Base-by-base conservation (phyloP, 2,329 filamentous ascomycete genomes). In the Ramichloridium luteum region DNA sequence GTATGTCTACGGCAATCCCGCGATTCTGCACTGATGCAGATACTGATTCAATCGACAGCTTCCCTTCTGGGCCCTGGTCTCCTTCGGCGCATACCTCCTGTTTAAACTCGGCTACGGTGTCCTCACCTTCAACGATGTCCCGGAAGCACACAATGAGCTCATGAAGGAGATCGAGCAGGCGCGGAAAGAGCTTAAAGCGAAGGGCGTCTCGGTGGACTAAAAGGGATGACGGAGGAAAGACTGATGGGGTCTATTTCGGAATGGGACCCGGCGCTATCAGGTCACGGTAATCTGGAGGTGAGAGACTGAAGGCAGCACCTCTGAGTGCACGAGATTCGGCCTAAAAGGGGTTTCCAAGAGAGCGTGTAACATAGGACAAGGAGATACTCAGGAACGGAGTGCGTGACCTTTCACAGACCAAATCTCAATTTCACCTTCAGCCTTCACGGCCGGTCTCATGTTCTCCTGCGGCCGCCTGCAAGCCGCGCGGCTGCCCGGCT, bases 111-210 rank as follows among this genome's bases (percentile, higher is more conserved):
- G 90, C 50, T 80, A 76, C 65, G 90, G 90, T 43, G 82, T 98
- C 48, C 69, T 93, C 55, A 93, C 84, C 35, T 98, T 98, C 71
- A 90, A 93, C 67, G 86, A 96, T 60, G 84, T 92, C 29, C 86
- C 88, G 33, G 72, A 83, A 40, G 90, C 90, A 31, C 80, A 96
- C 61, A 74, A 77, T 55, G 86, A 94, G 62, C 65, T 98, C 48
- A 84, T 90, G 70, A 67, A 64, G 48, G 81, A 96, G 62, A 90
- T 92, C 53, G 70, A 83, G 41, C 47, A 76, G 57, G 83, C 83
- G 41, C 78, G 80, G 64, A 63, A 62, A 39, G 83, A 92, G 48
- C 61, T 92, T 56, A 72, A 72, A 53, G 66, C 66, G 37, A 72
- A 79, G 56, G 83, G 83, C 6, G 81, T 92, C 25, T 74, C 80